These are phyloP conservation scores for Penicillium daleae DNA, from an alignment of 495 filamentous ascomycete species.

Conservation along the genomic window DNA sequence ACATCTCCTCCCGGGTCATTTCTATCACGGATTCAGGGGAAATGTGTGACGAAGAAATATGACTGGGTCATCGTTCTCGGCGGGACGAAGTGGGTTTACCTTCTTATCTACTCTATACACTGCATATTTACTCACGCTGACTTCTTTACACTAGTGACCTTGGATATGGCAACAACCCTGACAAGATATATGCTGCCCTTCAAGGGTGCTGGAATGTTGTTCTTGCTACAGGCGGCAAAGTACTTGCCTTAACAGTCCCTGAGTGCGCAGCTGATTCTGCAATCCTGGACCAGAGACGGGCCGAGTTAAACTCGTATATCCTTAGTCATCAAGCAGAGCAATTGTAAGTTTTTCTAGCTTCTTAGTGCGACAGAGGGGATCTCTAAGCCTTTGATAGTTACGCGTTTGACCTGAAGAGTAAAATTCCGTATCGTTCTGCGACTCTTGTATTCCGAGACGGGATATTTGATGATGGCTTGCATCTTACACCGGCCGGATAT, in stretches of 20 bases:
- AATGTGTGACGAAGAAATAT: constrained; percentile 38
- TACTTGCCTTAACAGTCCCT: constrained; percentile 64
- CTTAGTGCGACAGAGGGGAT: background rate
- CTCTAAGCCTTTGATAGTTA: constrained; percentile 28
- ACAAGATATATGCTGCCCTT: constrained; percentile 45
- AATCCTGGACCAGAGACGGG: constrained; percentile 41
- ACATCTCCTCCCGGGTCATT: constrained; percentile 45
- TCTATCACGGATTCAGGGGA: constrained; percentile 44
- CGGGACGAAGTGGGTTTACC: constrained; percentile 57
- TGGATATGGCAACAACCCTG: constrained; percentile 32
- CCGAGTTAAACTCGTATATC: constrained; percentile 57
- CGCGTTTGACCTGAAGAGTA: constrained; percentile 55
- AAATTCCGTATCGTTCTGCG: constrained; percentile 58
- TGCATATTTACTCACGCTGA: constrained; percentile 1
- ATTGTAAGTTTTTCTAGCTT: constrained; percentile 45
- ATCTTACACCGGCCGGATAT: constrained; percentile 63
- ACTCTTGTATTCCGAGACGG: constrained; percentile 40
- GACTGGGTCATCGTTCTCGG: constrained; percentile 55
- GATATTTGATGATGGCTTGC: constrained; percentile 65
- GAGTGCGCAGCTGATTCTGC: constrained; percentile 42
- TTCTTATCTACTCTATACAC: background rate
- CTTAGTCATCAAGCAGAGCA: constrained; percentile 44
- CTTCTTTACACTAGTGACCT: constrained; percentile 42
- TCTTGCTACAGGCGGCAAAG: constrained; percentile 49
- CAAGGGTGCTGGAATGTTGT: constrained; percentile 51